Conservation (phyloP, 805 yeast genomes). For the Starmerella ratchasimensis region DNA sequence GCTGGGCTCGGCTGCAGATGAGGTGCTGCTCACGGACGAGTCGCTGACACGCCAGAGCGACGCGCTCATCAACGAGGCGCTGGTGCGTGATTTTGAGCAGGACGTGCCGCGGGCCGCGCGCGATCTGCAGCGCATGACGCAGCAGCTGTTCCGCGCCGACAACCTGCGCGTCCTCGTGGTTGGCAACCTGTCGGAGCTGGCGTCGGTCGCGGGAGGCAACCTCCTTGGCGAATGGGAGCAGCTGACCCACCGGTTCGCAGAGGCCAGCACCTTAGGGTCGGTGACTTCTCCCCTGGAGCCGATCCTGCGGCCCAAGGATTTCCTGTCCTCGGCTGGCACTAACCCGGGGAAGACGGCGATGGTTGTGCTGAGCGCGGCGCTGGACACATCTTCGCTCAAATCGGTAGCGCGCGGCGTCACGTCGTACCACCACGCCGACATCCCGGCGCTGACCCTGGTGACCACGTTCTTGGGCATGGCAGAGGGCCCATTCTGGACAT, state of each 20-base stretch:
- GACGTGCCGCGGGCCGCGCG: slow-evolving; percentile 33
- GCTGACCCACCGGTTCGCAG: slow-evolving; percentile 3
- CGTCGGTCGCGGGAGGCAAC: slow-evolving; percentile 30
- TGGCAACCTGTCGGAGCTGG: slow-evolving; percentile 49
- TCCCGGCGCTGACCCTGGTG: slow-evolving; percentile 57
- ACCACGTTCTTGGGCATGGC: slow-evolving; percentile 67
- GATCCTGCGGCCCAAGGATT: slow-evolving; percentile 33
- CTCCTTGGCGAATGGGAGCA: slow-evolving; percentile 34
- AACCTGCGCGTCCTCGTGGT: slow-evolving; percentile 55
- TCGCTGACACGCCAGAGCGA: slow-evolving; percentile 58
- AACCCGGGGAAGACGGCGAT: slow-evolving; percentile 41
- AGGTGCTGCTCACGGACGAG: slow-evolving; percentile 40
- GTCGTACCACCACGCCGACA: slow-evolving; percentile 42
- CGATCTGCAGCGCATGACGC: slow-evolving; percentile 41
- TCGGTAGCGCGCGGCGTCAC: slow-evolving; percentile 48
- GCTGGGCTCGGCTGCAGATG: slow-evolving; percentile 48
- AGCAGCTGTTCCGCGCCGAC: slow-evolving; percentile 38
- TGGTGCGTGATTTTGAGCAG: slow-evolving; percentile 39
- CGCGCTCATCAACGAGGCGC: slow-evolving; percentile 46
- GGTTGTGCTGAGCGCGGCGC: slow-evolving; percentile 63
- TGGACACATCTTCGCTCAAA: slow-evolving; percentile 63
- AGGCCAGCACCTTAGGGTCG: neutral
- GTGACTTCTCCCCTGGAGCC: slow-evolving; percentile 11
- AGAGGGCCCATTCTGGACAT: slow-evolving; percentile 96
- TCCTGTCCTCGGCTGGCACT: slow-evolving; percentile 44